Percentiles rank a stretch among this genome's conserved stretches.
Conservation (phyloP, 345 rosid species). For the Lepidium sativum region DNA sequence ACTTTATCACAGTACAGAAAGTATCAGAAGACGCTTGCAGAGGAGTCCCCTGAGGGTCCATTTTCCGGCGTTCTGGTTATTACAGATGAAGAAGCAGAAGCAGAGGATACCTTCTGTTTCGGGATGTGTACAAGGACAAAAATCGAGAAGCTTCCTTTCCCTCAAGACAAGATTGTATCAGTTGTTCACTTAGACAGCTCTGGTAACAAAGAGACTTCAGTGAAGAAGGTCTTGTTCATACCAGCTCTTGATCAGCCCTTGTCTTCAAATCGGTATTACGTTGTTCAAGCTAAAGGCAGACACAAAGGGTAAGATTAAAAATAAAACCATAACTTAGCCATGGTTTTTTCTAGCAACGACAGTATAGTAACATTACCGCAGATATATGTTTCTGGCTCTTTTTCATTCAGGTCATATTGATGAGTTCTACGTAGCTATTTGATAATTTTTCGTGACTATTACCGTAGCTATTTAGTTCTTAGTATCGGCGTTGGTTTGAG, state of each 20-base stretch:
- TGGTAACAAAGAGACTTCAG: slow-evolving; percentile 32
- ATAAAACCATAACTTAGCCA: not conserved
- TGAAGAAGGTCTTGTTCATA: slow-evolving; percentile 48
- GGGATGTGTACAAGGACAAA: slow-evolving; percentile 35
- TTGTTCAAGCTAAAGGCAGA: slow-evolving; percentile 47
- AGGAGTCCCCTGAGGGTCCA: slow-evolving; percentile 57
- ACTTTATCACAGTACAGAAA: slow-evolving; percentile 43
- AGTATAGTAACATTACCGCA: no score
- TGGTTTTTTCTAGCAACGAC: no score
- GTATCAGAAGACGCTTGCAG: slow-evolving; percentile 32
- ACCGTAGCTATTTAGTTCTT: no score
- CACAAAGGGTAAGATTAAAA: slow-evolving; percentile 55
- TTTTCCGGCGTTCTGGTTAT: slow-evolving; percentile 53
- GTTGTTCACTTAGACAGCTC: slow-evolving; percentile 39
- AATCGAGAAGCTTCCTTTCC: slow-evolving; percentile 52
- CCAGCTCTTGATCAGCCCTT: slow-evolving; percentile 66
- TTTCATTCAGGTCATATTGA: no score
- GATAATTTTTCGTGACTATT: no score
- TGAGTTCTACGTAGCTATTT: no score
- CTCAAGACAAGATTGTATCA: slow-evolving; percentile 51
- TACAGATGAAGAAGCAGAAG: slow-evolving; percentile 60
- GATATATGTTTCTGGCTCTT: no score
- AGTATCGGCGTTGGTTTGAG: not conserved
- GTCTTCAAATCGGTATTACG: slow-evolving; percentile 52
- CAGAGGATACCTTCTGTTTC: slow-evolving; percentile 45